Percentiles rank a stretch among this genome's conserved stretches.
phyloP scores from a whole-genome alignment of 352 stramenopile genomes.

The Peronospora belbahrii region DNA sequence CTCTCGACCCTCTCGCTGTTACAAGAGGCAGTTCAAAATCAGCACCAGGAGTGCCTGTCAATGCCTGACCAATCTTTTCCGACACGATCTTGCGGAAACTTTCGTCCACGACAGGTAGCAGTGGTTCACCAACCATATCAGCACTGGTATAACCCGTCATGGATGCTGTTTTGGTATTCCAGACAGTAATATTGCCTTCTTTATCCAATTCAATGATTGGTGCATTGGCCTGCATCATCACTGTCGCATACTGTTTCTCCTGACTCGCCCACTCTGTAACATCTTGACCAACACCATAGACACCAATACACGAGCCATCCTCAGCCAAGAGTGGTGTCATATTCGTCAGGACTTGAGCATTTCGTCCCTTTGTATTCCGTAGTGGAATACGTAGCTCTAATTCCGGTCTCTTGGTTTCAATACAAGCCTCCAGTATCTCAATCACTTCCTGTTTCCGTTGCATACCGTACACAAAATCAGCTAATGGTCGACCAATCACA shows the following conservation, averaged over 20 bases:
- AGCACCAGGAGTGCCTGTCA: conserved; percentile 37
- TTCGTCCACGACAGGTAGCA: conserved; percentile 44
- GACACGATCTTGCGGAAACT: conserved; percentile 41
- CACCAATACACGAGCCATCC: conserved; percentile 36
- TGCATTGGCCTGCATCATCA: conserved; percentile 75
- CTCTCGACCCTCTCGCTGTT: conserved; percentile 34
- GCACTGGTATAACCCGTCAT: conserved; percentile 45
- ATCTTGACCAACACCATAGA: conserved; percentile 54
- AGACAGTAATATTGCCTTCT: conserved; percentile 60
- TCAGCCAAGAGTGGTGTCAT: conserved; percentile 40
- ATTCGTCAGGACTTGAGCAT: conserved; percentile 43
- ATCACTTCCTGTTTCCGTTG: conserved; percentile 28
- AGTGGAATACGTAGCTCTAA: conserved; percentile 45
- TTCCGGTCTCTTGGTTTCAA: conserved; percentile 29
- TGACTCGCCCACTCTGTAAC: conserved; percentile 47
- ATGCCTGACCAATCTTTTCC: conserved; percentile 41
- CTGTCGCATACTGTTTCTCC: conserved; percentile 50
- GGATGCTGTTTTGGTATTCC: conserved; percentile 51
- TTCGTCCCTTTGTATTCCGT: conserved; percentile 34
- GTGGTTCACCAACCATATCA: conserved; percentile 43
- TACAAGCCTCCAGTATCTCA: conserved; percentile 20
- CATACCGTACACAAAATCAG: conserved; percentile 47
- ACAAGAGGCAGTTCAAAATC: conserved; percentile 52
- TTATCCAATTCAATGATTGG: conserved; percentile 75
- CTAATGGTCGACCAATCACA: conserved; percentile 37